Percentiles rank a stretch among this genome's conserved stretches.
phyloP scores from a whole-genome alignment of 768 basidiomycete species.

The Termitomyces sp. region DNA sequence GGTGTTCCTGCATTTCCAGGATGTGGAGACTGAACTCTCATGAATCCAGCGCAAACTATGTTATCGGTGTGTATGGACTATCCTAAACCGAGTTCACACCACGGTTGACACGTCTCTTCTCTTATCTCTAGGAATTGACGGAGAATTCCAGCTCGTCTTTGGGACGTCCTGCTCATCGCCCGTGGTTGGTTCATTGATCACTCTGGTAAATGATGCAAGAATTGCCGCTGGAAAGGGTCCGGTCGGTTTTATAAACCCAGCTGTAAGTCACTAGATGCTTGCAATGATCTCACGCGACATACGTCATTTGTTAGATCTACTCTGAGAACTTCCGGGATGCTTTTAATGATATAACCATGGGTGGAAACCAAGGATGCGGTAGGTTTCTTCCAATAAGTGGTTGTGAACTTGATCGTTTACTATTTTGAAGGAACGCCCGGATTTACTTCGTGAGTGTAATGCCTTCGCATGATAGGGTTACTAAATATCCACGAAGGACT shows the following conservation, averaged over 20 bases:
- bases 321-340: slow-evolving; percentile 23
- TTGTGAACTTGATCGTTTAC: not conserved
- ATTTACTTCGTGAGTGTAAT: slow-evolving; percentile 24
- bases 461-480: not conserved
- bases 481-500: slow-evolving; percentile 16
- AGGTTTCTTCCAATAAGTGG: slow-evolving; percentile 3
- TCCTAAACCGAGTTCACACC: not conserved
- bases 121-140: slow-evolving; percentile 26
- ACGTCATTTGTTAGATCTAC: slow-evolving; percentile 25
- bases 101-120: not conserved
- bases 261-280: slow-evolving; percentile 16
- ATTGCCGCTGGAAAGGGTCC: slow-evolving; percentile 33
- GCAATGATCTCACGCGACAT: not conserved
- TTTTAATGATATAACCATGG: slow-evolving; percentile 36
- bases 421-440: slow-evolving; percentile 23
- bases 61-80: slow-evolving; percentile 23
- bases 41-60: slow-evolving; percentile 28
- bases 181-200: slow-evolving; percentile 36
- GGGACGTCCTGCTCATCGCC: slow-evolving; percentile 49
- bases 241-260: slow-evolving; percentile 45
- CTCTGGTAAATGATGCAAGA: slow-evolving; percentile 49
- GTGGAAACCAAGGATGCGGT: slow-evolving; percentile 36
- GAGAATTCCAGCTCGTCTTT: slow-evolving; percentile 32
- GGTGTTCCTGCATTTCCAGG: not conserved
- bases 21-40: not conserved